Conservation (phyloP, 2,329 filamentous ascomycete species). For the Neofusicoccum ribis region DNA sequence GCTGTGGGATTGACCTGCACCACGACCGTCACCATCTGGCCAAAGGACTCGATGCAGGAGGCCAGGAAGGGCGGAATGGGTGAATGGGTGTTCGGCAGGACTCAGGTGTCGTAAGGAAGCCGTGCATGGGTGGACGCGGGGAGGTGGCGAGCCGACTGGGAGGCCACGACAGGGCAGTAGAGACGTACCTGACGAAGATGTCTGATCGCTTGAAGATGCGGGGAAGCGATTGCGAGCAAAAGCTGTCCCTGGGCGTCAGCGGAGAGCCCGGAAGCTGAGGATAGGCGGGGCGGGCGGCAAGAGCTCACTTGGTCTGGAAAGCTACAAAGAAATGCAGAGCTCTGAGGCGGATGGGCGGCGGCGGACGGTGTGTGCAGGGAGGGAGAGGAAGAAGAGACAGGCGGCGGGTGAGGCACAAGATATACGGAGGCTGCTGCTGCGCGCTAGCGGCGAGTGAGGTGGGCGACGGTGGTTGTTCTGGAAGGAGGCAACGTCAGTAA, state of each 20-base stretch:
- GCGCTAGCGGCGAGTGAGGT: constrained; percentile 16
- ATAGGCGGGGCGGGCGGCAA: neutral
- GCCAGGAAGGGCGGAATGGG: neutral
- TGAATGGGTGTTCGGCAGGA: neutral
- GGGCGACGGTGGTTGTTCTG: constrained; percentile 18
- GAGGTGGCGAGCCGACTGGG: constrained; percentile 3
- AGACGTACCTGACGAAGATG: constrained; percentile 41
- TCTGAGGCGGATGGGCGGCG: constrained; percentile 40
- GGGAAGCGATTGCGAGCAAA: constrained; percentile 40
- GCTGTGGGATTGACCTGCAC: constrained; percentile 18
- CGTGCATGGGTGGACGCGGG: neutral
- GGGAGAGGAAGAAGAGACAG: constrained; percentile 27
- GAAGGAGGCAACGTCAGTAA: constrained; percentile 21
- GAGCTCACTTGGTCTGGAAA: constrained; percentile 37
- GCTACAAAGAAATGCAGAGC: constrained; percentile 47
- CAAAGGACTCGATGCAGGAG: too few relatives aligned
- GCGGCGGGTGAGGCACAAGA: constrained; percentile 24
- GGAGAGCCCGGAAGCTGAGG: neutral
- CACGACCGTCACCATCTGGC: neutral
- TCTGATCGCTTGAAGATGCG: constrained; percentile 39
- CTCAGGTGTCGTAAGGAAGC: neutral
- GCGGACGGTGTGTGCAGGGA: constrained; percentile 41
- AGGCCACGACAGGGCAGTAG: neutral
- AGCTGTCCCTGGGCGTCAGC: constrained; percentile 29
- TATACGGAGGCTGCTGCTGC: constrained; percentile 25